Conservation (phyloP, 257 asterid genomes). For the Solanum rostratum region DNA sequence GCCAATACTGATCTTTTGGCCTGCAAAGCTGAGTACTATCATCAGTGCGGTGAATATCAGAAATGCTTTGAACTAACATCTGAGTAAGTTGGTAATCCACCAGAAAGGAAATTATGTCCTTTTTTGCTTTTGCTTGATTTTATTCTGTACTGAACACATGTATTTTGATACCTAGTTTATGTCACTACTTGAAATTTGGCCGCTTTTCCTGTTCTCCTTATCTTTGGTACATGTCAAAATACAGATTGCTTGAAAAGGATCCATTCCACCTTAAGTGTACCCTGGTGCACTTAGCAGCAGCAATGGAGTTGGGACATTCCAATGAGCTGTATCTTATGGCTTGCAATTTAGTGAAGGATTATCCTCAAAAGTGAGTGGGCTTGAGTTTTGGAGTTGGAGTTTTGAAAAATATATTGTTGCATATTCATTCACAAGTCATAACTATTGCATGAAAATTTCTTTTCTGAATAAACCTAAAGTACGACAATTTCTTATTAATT, state of each 20-base stretch:
- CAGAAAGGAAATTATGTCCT: not conserved
- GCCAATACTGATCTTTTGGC: constrained; percentile 93
- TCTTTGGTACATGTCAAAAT: constrained; percentile 17
- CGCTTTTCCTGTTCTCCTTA: not conserved
- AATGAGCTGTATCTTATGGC: constrained; percentile 98
- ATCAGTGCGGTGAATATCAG: constrained; percentile 95
- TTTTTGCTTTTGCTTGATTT: not conserved
- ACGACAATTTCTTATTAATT: not conserved
- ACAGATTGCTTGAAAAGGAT: constrained; percentile 96
- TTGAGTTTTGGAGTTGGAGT: not conserved
- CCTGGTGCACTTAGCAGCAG: constrained; percentile 93
- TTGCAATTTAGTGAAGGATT: constrained; percentile 95
- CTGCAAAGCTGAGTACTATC: constrained; percentile 97
- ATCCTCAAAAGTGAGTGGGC: constrained; percentile 82
- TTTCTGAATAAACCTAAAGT: not conserved
- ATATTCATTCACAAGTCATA: not conserved
- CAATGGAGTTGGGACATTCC: constrained; percentile 97
- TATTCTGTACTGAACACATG: not conserved
- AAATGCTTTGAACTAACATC: constrained; percentile 90
- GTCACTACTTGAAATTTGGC: not conserved
- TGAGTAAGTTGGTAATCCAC: constrained; percentile 41
- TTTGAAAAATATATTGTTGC: not conserved
- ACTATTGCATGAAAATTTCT: not conserved
- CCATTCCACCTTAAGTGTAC: constrained; percentile 95
- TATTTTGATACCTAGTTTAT: not conserved